These are phyloP conservation scores for Amanita rubescens DNA, from an alignment of 768 basidiomycete genomes.

Conservation along the genomic window DNA sequence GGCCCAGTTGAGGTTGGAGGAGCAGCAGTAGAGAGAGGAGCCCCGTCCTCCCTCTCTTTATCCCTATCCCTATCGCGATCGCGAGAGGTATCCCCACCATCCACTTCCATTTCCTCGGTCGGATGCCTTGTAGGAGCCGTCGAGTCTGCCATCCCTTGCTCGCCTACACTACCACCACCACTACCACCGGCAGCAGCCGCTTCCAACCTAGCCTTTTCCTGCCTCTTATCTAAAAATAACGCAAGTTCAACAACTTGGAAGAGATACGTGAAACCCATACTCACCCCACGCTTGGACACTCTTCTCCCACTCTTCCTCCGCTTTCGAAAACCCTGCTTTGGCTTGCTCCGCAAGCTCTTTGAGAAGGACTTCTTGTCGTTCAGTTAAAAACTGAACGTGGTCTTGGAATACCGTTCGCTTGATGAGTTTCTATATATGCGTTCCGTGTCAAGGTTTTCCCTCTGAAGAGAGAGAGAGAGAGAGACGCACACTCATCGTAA, in stretches of 20 bases:
- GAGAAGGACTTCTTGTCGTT: slow-evolving; percentile 64
- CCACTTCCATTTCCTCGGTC: slow-evolving; percentile 42
- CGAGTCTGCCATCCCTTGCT: not conserved
- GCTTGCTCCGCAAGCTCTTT: slow-evolving; percentile 55
- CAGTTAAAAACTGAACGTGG: slow-evolving; percentile 57
- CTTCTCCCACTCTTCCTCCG: slow-evolving; percentile 73
- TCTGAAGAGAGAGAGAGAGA: not conserved
- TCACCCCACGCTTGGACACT: slow-evolving; percentile 64
- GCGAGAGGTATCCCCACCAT: slow-evolving; percentile 17
- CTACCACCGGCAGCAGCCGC: slow-evolving; percentile 19
- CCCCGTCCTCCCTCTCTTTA: slow-evolving; percentile 21
- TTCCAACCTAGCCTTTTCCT: slow-evolving; percentile 45
- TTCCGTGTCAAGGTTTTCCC: not conserved
- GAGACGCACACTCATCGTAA: slow-evolving; percentile 74
- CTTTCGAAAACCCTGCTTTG: slow-evolving; percentile 56
- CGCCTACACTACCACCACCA: slow-evolving; percentile 18
- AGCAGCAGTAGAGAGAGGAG: slow-evolving; percentile 16
- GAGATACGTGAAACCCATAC: slow-evolving; percentile 11
- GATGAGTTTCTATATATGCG: slow-evolving; percentile 68
- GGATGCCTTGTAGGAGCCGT: slow-evolving; percentile 24
- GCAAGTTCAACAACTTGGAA: slow-evolving; percentile 4
- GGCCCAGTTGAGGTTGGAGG: not conserved
- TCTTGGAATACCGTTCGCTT: slow-evolving; percentile 80
- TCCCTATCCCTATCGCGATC: slow-evolving; percentile 20
- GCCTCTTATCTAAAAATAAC: slow-evolving; percentile 44